Base-by-base conservation (phyloP, 495 filamentous ascomycete genomes). In the Podospora fimiseda region DNA sequence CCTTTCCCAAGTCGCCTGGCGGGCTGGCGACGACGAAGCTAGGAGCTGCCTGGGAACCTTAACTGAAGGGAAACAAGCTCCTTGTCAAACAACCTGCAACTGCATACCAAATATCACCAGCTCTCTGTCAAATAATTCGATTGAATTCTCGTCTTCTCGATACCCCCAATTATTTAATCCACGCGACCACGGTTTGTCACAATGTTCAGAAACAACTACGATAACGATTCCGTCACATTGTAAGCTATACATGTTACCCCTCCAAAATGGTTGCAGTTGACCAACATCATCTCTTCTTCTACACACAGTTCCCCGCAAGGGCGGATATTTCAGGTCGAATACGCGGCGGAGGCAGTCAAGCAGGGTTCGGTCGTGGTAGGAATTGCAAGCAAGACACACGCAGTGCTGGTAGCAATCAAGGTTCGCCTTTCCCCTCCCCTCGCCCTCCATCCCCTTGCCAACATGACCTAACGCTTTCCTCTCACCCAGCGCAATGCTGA, bases 131-230 rank as follows among this genome's bases (percentile, higher is more conserved):
- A n/a, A n/a, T n/a, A n/a, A n/a, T 47, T 13, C 27, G 24, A 51
- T 14, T 40, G 45, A 39, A 2, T 44, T 15, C 42, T n/a, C 33
- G 1, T 15, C 15, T 20, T 15, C 21, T 24, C 8, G 18, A 38
- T 20, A 18, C 8, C 20, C 24, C 23, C 9, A 18, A 9, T 42
- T 2, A 27, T 30, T 9, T 2, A 18, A 42, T 36, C 23, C 13
- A 49, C 23, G 27, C 9, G 15, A 27, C 11, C 47, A 44, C 15
- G 5, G 33, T 24, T 39, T 48, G 57, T 52, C 74, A 83, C 66
- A 54, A 98, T 98, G 93, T 98, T 98, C 78, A 82, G 93, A 74
- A 98, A 98, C 78, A 96, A 97, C 74, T 98, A 98, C 80, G 93
- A 98, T 76, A 98, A 97, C 81, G 93, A 98, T 76, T 91, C 90